Conservation (phyloP, 2,329 filamentous ascomycete genomes). For the Fusarium sp. region DNA sequence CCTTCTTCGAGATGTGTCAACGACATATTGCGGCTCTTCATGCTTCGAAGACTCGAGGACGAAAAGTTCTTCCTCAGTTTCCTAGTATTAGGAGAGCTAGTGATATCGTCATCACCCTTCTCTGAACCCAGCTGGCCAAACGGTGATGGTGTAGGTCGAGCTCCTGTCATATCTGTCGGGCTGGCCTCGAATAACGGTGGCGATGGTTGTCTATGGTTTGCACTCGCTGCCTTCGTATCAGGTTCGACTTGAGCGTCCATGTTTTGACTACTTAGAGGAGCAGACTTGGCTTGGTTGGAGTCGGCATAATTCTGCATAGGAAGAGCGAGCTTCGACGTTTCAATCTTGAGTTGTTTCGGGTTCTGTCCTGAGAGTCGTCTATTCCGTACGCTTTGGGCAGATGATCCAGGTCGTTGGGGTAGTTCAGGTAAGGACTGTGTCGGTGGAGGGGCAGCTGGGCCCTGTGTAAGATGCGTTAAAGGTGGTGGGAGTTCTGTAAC, state of each 20-base stretch:
- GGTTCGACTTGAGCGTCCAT: conserved; percentile 5
- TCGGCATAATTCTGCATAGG: conserved; percentile 36
- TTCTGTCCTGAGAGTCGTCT: conserved; percentile 85
- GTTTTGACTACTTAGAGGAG: conserved; percentile 22
- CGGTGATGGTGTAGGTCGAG: conserved; percentile 47
- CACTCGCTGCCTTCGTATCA: conserved; percentile 18
- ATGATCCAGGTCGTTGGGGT: conserved; percentile 52
- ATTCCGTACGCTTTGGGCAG: conserved; percentile 72
- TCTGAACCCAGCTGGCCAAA: conserved; percentile 50
- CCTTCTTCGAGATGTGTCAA: conserved; percentile 70
- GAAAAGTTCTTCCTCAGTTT: conserved; percentile 75
- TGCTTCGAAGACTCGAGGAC: conserved; percentile 75
- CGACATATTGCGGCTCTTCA: conserved; percentile 81
- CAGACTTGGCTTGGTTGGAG: conserved; percentile 25
- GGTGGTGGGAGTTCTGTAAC: conserved; percentile 70
- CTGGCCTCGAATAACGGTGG: conserved; percentile 46
- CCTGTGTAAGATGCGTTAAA: conserved; percentile 33
- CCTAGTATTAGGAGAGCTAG: conserved; percentile 65
- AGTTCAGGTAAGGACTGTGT: conserved; percentile 61
- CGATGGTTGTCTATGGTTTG: conserved; percentile 42
- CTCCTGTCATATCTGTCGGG: conserved; percentile 44
- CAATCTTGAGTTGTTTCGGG: conserved; percentile 87
- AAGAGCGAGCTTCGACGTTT: conserved; percentile 67
- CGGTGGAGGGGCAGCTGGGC: conserved; percentile 61
- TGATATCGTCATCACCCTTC: conserved; percentile 56